Percentiles rank a stretch among this genome's conserved stretches.
Conservation (phyloP, 345 rosid genomes). For the Viola odorata region DNA sequence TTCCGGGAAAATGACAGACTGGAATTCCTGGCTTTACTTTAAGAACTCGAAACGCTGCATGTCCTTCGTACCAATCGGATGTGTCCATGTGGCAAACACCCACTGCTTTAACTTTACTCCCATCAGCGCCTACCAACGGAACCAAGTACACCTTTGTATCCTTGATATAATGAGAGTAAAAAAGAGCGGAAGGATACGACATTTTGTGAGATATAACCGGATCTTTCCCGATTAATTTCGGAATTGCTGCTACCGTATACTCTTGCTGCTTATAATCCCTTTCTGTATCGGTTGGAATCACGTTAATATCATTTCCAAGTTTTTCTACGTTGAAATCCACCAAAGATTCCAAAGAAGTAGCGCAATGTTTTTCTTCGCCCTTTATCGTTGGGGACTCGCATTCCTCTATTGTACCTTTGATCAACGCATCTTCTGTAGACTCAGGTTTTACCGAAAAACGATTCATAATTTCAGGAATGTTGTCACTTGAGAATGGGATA, state of each 20-base stretch:
- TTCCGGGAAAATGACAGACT: not conserved
- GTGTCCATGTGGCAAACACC: slow-evolving; percentile 15
- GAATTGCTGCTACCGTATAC: not conserved
- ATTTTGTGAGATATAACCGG: slow-evolving; percentile 11
- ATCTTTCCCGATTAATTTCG: not conserved
- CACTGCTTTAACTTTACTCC: slow-evolving; percentile 1
- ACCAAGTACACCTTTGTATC: slow-evolving; percentile 2
- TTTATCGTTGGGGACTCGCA: slow-evolving; percentile 10
- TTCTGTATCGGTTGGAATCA: not conserved
- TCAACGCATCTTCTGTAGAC: slow-evolving; percentile 1
- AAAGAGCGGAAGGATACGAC: slow-evolving; percentile 10
- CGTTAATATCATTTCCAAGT: slow-evolving; percentile 4
- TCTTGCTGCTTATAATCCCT: not conserved
- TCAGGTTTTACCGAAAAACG: not conserved
- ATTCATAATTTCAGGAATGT: not conserved
- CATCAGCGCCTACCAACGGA: slow-evolving; percentile 8
- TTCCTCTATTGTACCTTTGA: not conserved
- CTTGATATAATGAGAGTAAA: slow-evolving; percentile 10
- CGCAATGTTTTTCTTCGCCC: slow-evolving; percentile 20
- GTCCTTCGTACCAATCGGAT: slow-evolving; percentile 5
- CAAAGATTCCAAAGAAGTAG: slow-evolving; percentile 18
- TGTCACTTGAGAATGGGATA: slow-evolving; percentile 5
- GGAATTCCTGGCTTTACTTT: not conserved
- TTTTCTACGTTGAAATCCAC: not conserved
- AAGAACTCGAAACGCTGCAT: not conserved